A percentile compares a stretch with the other conserved stretches of the same genome.
Conservation (phyloP, 148 eudicot species). For the Mesembryanthemum crystallinum region DNA sequence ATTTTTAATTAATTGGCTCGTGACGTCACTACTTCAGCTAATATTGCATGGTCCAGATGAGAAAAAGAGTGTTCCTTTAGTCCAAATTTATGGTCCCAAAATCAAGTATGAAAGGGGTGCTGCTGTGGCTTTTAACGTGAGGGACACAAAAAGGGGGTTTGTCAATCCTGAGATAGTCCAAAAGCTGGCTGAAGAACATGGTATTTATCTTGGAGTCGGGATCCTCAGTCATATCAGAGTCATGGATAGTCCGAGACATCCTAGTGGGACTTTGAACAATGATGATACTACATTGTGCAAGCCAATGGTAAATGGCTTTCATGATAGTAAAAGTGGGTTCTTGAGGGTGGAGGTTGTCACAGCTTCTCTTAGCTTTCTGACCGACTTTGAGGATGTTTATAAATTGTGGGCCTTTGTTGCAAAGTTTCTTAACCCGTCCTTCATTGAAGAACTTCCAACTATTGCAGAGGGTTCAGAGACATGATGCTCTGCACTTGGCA, state of each 20-base stretch:
- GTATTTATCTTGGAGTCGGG: constrained; percentile 79
- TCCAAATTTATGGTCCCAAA: constrained; percentile 94
- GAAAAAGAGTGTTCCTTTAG: constrained; percentile 39
- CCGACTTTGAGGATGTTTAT: constrained; percentile 85
- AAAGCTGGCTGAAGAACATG: constrained; percentile 74
- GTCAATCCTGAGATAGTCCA: constrained; percentile 78
- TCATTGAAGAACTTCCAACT: constrained; percentile 54
- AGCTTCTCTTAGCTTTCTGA: constrained; percentile 82
- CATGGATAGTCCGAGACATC: constrained; percentile 50
- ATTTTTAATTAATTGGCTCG: constrained; percentile 89
- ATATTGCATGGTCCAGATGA: constrained; percentile 55
- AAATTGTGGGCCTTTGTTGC: constrained; percentile 91
- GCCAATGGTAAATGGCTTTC: constrained; percentile 69
- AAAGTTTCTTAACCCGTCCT: constrained; percentile 74
- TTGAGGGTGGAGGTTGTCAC: constrained; percentile 88
- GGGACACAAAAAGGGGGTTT: constrained; percentile 58
- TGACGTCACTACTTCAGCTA: constrained; percentile 76
- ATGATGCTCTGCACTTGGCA: constrained; percentile 19
- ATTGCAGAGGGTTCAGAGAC: constrained; percentile 58
- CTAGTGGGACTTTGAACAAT: constrained; percentile 43
- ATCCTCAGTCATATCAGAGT: constrained; percentile 74
- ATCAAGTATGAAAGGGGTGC: constrained; percentile 96
- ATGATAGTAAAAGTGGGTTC: constrained; percentile 62
- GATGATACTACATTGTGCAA: constrained; percentile 69
- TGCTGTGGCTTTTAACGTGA: constrained; percentile 86